Base-by-base conservation (phyloP, 1,284 basidiomycete species). In the Psilocybe mexicana region DNA sequence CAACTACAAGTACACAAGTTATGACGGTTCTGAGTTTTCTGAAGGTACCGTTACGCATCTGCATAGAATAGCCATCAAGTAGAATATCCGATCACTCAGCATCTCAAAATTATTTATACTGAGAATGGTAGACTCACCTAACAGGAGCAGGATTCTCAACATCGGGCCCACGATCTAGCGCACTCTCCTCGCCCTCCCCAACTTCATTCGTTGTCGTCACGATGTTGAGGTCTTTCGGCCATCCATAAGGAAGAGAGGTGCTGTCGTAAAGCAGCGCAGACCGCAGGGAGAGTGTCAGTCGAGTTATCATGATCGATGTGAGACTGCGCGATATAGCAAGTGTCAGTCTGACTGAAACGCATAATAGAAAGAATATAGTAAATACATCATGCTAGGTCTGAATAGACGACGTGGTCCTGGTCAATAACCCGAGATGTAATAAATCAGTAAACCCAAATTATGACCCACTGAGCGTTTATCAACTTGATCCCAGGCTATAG, bases 301-400 rank as follows among this genome's bases (percentile, higher is more conserved):
- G 65, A 55, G 57, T 67, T 46, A 70, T 67, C 69, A 70, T 70
- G 11, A 70, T 63, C n/a, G 69, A 68, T 26, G 68, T 70, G 3
- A 69, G 54, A 23, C 58, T 62, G 36, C 2, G 26, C 8, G 7
- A 38, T 1, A n/a, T 24, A 26, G 26, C 23, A n/a, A 30, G 14
- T 14, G 40, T 35, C 14, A 48, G 1, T 48, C 1, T 12, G 23
- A 11, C 10, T 14, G 30, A 38, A 43, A 43, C 48, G 23, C 1
- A 12, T 18, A 1, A 18, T 18, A 33, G 30, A 33, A 33, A 33
- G 30, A 33, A 8, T 18, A 33, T 0, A 33, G 30, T 8, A 63
- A 67, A 54, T 48, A 67, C 68, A 67, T 64, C 66, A 67, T 65
- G 62, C 66, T 67, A 24, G 68, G 67, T 51, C 67, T 69, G 25